A percentile compares a stretch with the other conserved stretches of the same genome.
These are phyloP conservation scores for Hyaloscypha hepaticicola DNA, from an alignment of 495 filamentous ascomycete genomes.

Conservation along the genomic window DNA sequence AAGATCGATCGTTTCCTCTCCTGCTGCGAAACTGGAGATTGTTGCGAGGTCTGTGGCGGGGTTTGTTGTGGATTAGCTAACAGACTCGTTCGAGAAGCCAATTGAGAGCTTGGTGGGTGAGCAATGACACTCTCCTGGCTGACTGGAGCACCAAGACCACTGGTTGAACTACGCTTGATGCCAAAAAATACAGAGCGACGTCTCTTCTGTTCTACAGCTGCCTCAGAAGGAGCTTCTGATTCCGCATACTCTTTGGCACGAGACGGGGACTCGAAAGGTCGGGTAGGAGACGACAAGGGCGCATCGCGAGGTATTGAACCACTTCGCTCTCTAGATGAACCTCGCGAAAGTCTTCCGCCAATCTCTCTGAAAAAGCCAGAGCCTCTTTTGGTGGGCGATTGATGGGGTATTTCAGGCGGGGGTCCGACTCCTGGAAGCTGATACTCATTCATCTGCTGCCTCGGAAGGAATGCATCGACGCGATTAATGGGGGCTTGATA, in stretches of 20 bases:
- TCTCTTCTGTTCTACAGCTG: constrained; percentile 29
- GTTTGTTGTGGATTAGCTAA: neutral
- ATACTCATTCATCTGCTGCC: constrained; percentile 40
- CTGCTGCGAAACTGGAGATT: neutral
- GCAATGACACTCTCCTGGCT: constrained; percentile 29
- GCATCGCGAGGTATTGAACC: constrained; percentile 19
- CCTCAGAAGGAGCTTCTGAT: constrained; percentile 36
- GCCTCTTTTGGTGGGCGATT: constrained; percentile 30
- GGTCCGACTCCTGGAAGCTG: constrained; percentile 35
- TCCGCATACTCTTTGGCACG: constrained; percentile 37
- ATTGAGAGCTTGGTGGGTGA: constrained; percentile 21
- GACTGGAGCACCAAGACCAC: constrained; percentile 16
- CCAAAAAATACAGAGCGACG: constrained; percentile 35
- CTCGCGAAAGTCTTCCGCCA: constrained; percentile 34
- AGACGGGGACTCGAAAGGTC: constrained; percentile 5
- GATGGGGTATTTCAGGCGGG: constrained; percentile 21
- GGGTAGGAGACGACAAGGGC: neutral
- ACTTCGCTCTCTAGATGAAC: constrained; percentile 34
- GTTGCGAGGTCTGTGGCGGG: neutral
- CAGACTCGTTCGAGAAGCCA: constrained; percentile 23
- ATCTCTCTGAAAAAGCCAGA: constrained; percentile 41
- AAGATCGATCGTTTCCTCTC: constrained; percentile 24
- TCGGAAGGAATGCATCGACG: constrained; percentile 36
- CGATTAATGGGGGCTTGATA: constrained; percentile 30
- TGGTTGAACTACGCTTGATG: constrained; percentile 35